Percentiles rank a stretch among this genome's conserved stretches.
Conservation (phyloP, 2,329 filamentous ascomycete species). For the Phyllosticta citribraziliensis region DNA sequence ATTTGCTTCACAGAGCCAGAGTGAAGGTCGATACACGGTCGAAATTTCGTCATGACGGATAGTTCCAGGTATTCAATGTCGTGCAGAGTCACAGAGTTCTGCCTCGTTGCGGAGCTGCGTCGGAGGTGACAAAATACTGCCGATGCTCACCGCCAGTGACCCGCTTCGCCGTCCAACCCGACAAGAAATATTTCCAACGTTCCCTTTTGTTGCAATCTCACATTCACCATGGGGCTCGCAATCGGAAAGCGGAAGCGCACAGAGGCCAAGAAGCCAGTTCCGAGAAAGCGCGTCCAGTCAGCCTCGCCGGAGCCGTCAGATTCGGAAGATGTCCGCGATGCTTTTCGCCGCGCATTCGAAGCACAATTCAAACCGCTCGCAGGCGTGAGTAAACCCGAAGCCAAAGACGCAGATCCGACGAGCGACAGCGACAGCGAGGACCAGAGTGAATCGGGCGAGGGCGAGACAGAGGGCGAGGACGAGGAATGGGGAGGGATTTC, state of each 20-base stretch:
- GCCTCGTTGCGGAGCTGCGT: background rate
- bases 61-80: background rate
- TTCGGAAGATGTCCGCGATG: constrained; percentile 55
- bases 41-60: constrained; percentile 72
- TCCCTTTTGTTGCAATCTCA: background rate
- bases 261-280: constrained; percentile 13
- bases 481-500: constrained; percentile 55
- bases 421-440: constrained; percentile 16
- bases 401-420: background rate
- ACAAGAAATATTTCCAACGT: background rate
- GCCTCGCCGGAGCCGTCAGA: constrained; percentile 18
- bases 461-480: constrained; percentile 17
- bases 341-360: constrained; percentile 81
- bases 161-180: background rate
- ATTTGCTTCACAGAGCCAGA: constrained; percentile 98
- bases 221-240: constrained; percentile 27
- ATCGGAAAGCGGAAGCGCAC: constrained; percentile 38
- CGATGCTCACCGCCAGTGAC: background rate
- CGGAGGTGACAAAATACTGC: background rate
- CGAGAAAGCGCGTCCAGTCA: constrained; percentile 13
- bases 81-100: background rate
- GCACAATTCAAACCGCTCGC: constrained; percentile 70
- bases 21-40: constrained; percentile 95
- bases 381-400: constrained; percentile 21
- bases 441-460: constrained; percentile 11